Base-by-base conservation (phyloP, 1,284 basidiomycete genomes). In the Naganishia sp. region DNA sequence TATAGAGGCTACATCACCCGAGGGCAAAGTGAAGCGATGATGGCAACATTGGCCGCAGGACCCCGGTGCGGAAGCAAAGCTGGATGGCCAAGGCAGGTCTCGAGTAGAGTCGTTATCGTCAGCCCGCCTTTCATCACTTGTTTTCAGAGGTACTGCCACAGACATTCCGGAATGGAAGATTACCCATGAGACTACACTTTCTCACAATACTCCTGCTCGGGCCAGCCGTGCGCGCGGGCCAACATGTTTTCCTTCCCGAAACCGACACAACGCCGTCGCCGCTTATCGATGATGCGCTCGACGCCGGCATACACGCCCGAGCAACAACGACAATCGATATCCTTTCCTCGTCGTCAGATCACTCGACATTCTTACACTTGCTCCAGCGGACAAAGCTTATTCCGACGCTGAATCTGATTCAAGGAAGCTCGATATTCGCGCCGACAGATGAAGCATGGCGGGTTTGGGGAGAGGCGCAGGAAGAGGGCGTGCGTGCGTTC, bases 401-500 rank as follows among this genome's bases (percentile, higher is more conserved):
- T 54, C 96, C 96, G 0, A 92, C 92, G 10, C 83, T 99, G 70
- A 96, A 95, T 76, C 85, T 83, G 69, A 86, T 99, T 66, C 87
- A 89, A 62, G 87, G 84, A 45, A 85, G 85, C 73, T 96, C 95
- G 17, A 78, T 99, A 58, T 96, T 97, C 73, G 96, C 96, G 0
- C 96, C 96, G 0, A 97, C 92, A 18, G 94, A 99, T 79, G 86
- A 90, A 68, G 94, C 94, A 15, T 88, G 95, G 74, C 81, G 47
- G 23, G 9, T n/a, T 25, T 53, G 66, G 65, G 23, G 43, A 35
- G 50, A 43, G 53, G 67, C 43, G 61, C 41, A 58, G 28, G 54
- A 49, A n/a, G 45, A 15, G 18, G 15, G 25, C 13, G 21, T 45
- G 13, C 42, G 46, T 15, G 15, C 18, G 41, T 11, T 54, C 25